phyloP scores from a whole-genome alignment of 1,139 yeast species.

The Lodderomyces elongisporus region DNA sequence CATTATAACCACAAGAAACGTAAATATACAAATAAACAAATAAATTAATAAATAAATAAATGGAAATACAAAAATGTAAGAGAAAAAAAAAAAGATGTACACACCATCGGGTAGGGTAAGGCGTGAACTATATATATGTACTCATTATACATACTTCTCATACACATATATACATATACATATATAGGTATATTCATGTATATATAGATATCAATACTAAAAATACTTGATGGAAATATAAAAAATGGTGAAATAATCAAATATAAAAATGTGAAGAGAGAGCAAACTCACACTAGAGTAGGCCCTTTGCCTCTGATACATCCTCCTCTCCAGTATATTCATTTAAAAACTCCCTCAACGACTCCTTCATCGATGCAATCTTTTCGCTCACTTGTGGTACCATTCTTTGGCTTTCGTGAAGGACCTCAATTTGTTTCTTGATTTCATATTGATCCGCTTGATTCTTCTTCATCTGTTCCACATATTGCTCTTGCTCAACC shows the following conservation, averaged over 20 bases:
- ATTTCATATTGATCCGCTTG: conserved; percentile 65
- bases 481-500: conserved; percentile 51
- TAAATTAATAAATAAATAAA: no score
- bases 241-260: no score
- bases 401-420: conserved; percentile 65
- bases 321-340: conserved; percentile 48
- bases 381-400: conserved; percentile 57
- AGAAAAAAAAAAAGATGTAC: no score
- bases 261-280: no score
- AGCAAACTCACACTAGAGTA: background rate
- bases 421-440: conserved; percentile 59
- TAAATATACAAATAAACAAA: no score
- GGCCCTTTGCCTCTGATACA: conserved; percentile 32
- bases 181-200: background rate
- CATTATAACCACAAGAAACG: background rate
- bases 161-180: background rate
- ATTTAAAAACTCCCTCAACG: conserved; percentile 30
- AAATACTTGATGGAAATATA: no score
- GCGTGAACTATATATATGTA: no score
- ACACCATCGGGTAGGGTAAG: no score
- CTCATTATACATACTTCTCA: no score
- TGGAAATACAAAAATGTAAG: no score
- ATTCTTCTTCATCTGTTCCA: conserved; percentile 37
- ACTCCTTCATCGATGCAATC: conserved; percentile 44
- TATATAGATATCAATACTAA: background rate